phyloP scores from a whole-genome alignment of 805 yeast species.

The Myxozyma neotropica region DNA sequence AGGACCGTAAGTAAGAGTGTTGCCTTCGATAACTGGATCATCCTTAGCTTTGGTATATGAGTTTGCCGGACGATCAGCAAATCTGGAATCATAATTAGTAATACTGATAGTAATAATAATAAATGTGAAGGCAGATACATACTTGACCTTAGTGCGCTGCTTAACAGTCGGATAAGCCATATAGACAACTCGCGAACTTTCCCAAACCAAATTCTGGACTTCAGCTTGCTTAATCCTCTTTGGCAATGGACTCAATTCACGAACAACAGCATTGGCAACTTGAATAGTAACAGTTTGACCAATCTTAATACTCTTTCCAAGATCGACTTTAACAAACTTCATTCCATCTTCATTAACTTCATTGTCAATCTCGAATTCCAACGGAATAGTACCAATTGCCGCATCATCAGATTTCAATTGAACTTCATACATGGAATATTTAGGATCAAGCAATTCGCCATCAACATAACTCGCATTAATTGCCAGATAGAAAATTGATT shows the following conservation, averaged over 20 bases:
- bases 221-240: conserved; percentile 59
- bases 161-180: conserved; percentile 62
- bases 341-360: conserved; percentile 5
- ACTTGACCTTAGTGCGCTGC: conserved; percentile 53
- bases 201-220: conserved; percentile 60
- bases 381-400: not conserved
- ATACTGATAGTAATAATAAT: too few relatives aligned
- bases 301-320: conserved; percentile 68
- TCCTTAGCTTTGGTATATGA: conserved; percentile 46
- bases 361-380: not conserved
- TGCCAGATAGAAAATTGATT: conserved; percentile 58
- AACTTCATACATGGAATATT: conserved; percentile 21
- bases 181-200: conserved; percentile 57
- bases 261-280: conserved; percentile 53
- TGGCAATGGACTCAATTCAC: conserved; percentile 63
- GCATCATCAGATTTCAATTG: conserved; percentile 16
- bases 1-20: conserved; percentile 59
- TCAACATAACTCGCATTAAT: conserved; percentile 52
- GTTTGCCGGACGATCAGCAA: conserved; percentile 23
- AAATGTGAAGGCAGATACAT: too few relatives aligned
- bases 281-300: conserved; percentile 54
- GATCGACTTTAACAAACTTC: conserved; percentile 4
- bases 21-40: conserved; percentile 33
- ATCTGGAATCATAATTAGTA: conserved; percentile 36
- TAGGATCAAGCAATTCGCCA: not conserved